Conservation (phyloP, 1,284 basidiomycete genomes). For the Cryptococcus maquisensis region DNA sequence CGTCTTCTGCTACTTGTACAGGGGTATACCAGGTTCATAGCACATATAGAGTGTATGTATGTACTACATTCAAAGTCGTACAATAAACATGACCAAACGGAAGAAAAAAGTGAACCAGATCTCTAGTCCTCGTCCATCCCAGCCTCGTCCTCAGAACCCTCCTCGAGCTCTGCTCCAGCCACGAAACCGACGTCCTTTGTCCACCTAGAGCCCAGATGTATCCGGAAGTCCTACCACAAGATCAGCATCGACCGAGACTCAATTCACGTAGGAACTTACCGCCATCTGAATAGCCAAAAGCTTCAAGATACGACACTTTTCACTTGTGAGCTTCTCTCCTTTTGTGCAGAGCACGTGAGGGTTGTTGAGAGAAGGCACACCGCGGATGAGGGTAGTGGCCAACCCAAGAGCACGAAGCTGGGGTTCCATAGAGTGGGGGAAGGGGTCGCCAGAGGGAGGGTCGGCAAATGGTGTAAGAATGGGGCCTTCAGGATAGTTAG, state of each 20-base stretch:
- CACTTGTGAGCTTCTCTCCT: slow-evolving; percentile 71
- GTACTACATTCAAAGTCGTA: slow-evolving; percentile 14
- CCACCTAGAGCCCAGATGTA: slow-evolving; percentile 70
- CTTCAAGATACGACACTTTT: slow-evolving; percentile 86
- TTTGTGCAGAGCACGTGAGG: slow-evolving; percentile 81
- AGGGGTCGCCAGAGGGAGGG: slow-evolving; percentile 67
- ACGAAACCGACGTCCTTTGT: slow-evolving; percentile 61
- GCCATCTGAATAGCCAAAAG: slow-evolving; percentile 82
- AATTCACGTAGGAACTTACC: slow-evolving; percentile 27
- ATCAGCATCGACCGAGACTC: background rate
- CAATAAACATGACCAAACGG: background rate
- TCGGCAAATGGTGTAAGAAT: slow-evolving; percentile 54
- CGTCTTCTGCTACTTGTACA: background rate
- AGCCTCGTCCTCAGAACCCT: slow-evolving; percentile 20
- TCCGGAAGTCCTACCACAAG: slow-evolving; percentile 57
- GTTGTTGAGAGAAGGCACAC: slow-evolving; percentile 77
- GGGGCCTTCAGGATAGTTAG: slow-evolving; percentile 40
- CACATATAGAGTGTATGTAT: slow-evolving; percentile 19
- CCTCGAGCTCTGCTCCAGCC: slow-evolving; percentile 58
- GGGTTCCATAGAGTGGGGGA: slow-evolving; percentile 95
- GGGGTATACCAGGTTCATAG: slow-evolving; percentile 14
- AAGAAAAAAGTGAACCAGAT: background rate
- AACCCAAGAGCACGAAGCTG: slow-evolving; percentile 89
- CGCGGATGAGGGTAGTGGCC: slow-evolving; percentile 75
- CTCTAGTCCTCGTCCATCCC: slow-evolving; percentile 39